Evolutionary conservation across 306 rosid species (phyloP), one percentile per base, ranked within the genome.

Genomic region (Castanopsis chinensis): DNA sequence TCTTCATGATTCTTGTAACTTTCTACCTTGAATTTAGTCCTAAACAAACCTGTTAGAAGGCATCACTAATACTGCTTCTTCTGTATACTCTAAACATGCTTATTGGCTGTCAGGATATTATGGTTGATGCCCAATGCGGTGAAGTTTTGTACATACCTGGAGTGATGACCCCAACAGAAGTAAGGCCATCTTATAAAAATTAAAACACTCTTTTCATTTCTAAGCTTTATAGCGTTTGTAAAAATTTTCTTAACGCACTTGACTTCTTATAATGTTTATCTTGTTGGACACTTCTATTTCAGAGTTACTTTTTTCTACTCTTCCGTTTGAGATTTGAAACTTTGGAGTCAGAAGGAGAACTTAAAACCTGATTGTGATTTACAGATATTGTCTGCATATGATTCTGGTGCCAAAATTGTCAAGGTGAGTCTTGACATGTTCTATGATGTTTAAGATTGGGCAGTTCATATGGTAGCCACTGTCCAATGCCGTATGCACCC

Each of bases 111-210:
- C 92, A 94, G 98, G 93, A 87, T 79, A 88, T 92, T 58, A 74
- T 89, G 94, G 83, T 82, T 74, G 81, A 77, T 78, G 73, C 79
- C 70, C 79, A 21, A 70, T 70, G 75, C 76, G 53, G 76, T 74
- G 98, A 90, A 41, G 69, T 86, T 81, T 77, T 94, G 76, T 94
- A 92, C 75, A 92, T 92, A 77, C 98, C 98, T 11, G 98, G 98
- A 32, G 84, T 87, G 72, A 92, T 94, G 98, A 94, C 94, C 81
- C 98, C 98, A 83, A 91, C 98, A 33, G 97, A 94, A 91, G 98
- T 94, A 85, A 87, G 90, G n/a, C 41, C 61, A 75, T 28, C 51
- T 75, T 76, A 74, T 83, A 30, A 13, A 20, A 23, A 55, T 32
- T 70, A 12, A 12, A 32, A 54, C 3, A 3, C 52, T 18, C 2